A percentile compares a stretch with the other conserved stretches of the same genome.
Evolutionary conservation across 2,329 filamentous ascomycete species (phyloP).

Genomic region (Colletotrichum graminicola): DNA sequence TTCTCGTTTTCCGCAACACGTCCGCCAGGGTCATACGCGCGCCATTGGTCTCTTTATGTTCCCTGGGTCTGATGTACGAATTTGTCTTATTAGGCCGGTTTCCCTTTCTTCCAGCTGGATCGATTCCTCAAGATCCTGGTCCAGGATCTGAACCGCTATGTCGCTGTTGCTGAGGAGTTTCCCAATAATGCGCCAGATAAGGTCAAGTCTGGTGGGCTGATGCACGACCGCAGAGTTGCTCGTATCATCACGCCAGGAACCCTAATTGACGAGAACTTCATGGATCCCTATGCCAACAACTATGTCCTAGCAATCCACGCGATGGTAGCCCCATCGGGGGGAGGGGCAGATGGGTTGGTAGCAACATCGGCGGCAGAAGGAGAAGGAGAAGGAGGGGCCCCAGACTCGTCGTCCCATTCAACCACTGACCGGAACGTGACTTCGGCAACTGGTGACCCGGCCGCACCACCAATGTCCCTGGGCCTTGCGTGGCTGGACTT

Average conservation of each 20-base stretch:
- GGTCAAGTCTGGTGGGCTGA: constrained; percentile 79
- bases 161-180: constrained; percentile 95
- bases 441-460: constrained; percentile 23
- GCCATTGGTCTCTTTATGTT: constrained; percentile 34
- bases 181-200: constrained; percentile 78
- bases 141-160: constrained; percentile 89
- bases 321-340: neutral
- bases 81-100: constrained; percentile 75
- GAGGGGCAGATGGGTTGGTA: neutral
- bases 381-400: neutral
- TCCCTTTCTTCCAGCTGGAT: constrained; percentile 93
- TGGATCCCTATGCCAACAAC: constrained; percentile 94
- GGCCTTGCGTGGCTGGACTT: constrained; percentile 95
- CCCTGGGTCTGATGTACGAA: constrained; percentile 44
- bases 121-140: constrained; percentile 93
- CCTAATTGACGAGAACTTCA: constrained; percentile 96
- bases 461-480: constrained; percentile 57
- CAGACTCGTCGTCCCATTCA: constrained; percentile 28
- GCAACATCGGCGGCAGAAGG: neutral
- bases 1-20: constrained; percentile 5
- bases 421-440: constrained; percentile 30
- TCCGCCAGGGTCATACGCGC: constrained; percentile 35
- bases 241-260: constrained; percentile 95
- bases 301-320: constrained; percentile 87
- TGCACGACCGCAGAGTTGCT: constrained; percentile 87